These are phyloP conservation scores for Paraconiothyrium brasiliense DNA, from an alignment of 2,329 filamentous ascomycete genomes.

Conservation along the genomic window DNA sequence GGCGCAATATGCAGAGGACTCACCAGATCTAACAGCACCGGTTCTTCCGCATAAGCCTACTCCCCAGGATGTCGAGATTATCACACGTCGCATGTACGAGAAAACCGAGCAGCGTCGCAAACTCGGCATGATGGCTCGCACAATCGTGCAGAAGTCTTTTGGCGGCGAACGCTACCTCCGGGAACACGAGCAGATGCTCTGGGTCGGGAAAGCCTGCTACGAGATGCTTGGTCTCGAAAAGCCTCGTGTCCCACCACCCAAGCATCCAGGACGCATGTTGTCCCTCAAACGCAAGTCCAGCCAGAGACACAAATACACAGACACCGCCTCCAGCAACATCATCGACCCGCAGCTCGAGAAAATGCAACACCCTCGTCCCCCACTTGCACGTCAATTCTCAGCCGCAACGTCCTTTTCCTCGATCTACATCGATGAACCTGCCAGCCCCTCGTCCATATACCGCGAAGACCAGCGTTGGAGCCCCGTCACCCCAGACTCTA, in stretches of 20 bases:
- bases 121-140: constrained; percentile 66
- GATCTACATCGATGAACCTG: constrained; percentile 41
- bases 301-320: constrained; percentile 15
- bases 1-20: constrained; percentile 66
- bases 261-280: constrained; percentile 40
- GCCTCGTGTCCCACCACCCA: constrained; percentile 36
- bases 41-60: constrained; percentile 61
- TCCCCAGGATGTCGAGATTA: constrained; percentile 60
- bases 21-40: constrained; percentile 48
- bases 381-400: constrained; percentile 33
- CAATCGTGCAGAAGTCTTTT: constrained; percentile 68
- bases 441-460: constrained; percentile 31
- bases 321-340: constrained; percentile 36
- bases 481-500: constrained; percentile 23
- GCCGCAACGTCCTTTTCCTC: constrained; percentile 45
- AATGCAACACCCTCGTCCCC: constrained; percentile 47
- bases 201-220: constrained; percentile 49
- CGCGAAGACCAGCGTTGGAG: constrained; percentile 30
- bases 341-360: constrained; percentile 46
- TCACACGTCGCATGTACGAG: constrained; percentile 68
- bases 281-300: constrained; percentile 27
- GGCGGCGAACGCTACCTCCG: constrained; percentile 68
- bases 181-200: constrained; percentile 66
- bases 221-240: constrained; percentile 46
- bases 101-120: constrained; percentile 65